Conservation (phyloP, 768 basidiomycete species). For the Lactarius hatsudake region DNA sequence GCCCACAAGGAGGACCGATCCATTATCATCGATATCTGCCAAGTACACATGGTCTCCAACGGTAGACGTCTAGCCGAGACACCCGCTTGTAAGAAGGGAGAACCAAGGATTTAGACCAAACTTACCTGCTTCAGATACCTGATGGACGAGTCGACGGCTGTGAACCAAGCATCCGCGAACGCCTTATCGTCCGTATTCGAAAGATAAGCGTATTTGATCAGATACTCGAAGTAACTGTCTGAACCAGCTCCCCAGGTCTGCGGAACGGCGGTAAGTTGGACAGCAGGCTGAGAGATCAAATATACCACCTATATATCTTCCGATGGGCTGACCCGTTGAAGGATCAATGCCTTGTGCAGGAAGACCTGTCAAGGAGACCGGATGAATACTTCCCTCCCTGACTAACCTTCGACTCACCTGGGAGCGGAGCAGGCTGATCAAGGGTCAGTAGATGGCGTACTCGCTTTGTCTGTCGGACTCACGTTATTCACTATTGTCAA, state of each 20-base stretch:
- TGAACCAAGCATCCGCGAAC: slow-evolving; percentile 63
- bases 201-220: slow-evolving; percentile 68
- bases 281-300: background rate
- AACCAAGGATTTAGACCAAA: background rate
- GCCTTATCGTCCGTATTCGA: slow-evolving; percentile 60
- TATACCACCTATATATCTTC: slow-evolving; percentile 48
- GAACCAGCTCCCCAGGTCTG: slow-evolving; percentile 68
- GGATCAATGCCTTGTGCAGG: slow-evolving; percentile 61
- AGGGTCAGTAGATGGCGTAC: background rate
- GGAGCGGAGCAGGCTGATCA: slow-evolving; percentile 34
- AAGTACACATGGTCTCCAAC: slow-evolving; percentile 60
- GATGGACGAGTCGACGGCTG: slow-evolving; percentile 72
- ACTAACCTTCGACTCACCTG: background rate
- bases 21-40: slow-evolving; percentile 55
- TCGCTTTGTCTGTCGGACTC: slow-evolving; percentile 23
- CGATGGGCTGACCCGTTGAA: slow-evolving; percentile 45
- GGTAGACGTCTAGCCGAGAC: slow-evolving; percentile 50
- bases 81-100: background rate
- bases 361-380: slow-evolving; percentile 42
- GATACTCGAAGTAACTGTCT: slow-evolving; percentile 76
- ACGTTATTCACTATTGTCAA: slow-evolving; percentile 48
- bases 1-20: slow-evolving; percentile 53
- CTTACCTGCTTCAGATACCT: slow-evolving; percentile 52
- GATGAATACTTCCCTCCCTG: background rate
- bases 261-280: background rate